Percentiles rank a stretch among this genome's conserved stretches.
Conservation (phyloP, 768 basidiomycete species). For the Asterophora lycoperdoides region DNA sequence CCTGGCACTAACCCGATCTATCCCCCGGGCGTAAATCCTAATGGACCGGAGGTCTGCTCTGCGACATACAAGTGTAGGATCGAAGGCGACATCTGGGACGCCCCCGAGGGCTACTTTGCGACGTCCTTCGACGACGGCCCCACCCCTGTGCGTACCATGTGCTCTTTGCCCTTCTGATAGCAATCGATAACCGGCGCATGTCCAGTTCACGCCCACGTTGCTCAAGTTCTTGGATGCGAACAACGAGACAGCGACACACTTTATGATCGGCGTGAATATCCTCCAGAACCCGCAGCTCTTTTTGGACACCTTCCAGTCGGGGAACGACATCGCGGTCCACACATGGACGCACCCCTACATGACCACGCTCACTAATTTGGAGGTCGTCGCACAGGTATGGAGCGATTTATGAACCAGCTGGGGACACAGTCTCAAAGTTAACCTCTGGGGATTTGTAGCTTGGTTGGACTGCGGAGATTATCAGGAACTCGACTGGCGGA, state of each 20-base stretch:
- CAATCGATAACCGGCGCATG: background rate
- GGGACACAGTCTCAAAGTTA: background rate
- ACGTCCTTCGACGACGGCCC: slow-evolving; percentile 84
- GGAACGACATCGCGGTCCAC: slow-evolving; percentile 49
- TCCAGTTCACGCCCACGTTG: slow-evolving; percentile 41
- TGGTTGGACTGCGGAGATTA: slow-evolving; percentile 77
- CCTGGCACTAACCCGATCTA: slow-evolving; percentile 40
- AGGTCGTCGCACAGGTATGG: slow-evolving; percentile 59
- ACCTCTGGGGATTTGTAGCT: slow-evolving; percentile 34
- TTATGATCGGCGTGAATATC: slow-evolving; percentile 85
- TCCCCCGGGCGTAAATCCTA: slow-evolving; percentile 40
- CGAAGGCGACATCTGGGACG: slow-evolving; percentile 68
- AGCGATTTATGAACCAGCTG: slow-evolving; percentile 2
- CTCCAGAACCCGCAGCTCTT: slow-evolving; percentile 54
- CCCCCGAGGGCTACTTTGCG: slow-evolving; percentile 63
- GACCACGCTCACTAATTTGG: slow-evolving; percentile 68
- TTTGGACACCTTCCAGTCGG: slow-evolving; percentile 42
- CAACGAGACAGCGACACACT: slow-evolving; percentile 74
- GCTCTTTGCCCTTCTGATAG: background rate
- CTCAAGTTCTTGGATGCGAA: slow-evolving; percentile 66
- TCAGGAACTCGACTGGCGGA: slow-evolving; percentile 79
- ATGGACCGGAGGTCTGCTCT: slow-evolving; percentile 62
- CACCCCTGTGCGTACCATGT: slow-evolving; percentile 31
- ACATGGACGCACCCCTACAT: slow-evolving; percentile 78
- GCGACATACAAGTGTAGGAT: slow-evolving; percentile 65